Evolutionary conservation across 768 basidiomycete genomes (phyloP).

Genomic region (Austroboletus festivus): DNA sequence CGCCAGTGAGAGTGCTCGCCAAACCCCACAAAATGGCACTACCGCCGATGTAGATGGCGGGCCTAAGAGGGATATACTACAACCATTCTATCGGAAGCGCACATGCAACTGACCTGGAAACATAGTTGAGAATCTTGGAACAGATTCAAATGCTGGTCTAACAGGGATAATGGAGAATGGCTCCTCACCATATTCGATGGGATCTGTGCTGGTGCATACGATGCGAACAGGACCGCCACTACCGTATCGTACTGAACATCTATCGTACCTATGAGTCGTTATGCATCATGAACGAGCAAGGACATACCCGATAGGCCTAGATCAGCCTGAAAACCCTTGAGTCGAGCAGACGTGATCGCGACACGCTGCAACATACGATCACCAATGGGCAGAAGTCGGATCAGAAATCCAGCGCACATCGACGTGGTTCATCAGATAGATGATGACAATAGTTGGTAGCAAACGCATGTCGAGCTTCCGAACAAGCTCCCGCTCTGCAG

Average conservation of each 20-base stretch:
- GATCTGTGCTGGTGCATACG: slow-evolving; percentile 62
- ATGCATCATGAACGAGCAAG: neutral
- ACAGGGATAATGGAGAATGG: neutral
- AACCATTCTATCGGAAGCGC: neutral
- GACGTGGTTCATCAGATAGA: slow-evolving; percentile 28
- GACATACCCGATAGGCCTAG: slow-evolving; percentile 32
- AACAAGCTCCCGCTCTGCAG: too few relatives aligned
- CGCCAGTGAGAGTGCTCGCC: slow-evolving; percentile 60
- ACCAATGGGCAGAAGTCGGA: neutral
- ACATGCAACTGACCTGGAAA: slow-evolving; percentile 39
- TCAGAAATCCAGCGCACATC: slow-evolving; percentile 16
- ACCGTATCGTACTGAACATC: slow-evolving; percentile 53
- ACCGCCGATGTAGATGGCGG: slow-evolving; percentile 57
- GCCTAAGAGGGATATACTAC: slow-evolving; percentile 34
- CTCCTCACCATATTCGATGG: slow-evolving; percentile 73
- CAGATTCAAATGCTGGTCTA: neutral
- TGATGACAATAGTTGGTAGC: slow-evolving; percentile 26
- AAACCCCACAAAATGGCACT: slow-evolving; percentile 65
- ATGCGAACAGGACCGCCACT: slow-evolving; percentile 52
- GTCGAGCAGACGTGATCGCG: slow-evolving; percentile 36
- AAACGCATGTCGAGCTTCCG: slow-evolving; percentile 29
- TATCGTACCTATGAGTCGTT: slow-evolving; percentile 22
- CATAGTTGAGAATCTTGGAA: slow-evolving; percentile 49
- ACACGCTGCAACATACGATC: slow-evolving; percentile 28
- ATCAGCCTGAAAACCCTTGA: slow-evolving; percentile 40